phyloP scores from a whole-genome alignment of 2,329 filamentous ascomycete species.

The Microdochium trichocladiopsis region DNA sequence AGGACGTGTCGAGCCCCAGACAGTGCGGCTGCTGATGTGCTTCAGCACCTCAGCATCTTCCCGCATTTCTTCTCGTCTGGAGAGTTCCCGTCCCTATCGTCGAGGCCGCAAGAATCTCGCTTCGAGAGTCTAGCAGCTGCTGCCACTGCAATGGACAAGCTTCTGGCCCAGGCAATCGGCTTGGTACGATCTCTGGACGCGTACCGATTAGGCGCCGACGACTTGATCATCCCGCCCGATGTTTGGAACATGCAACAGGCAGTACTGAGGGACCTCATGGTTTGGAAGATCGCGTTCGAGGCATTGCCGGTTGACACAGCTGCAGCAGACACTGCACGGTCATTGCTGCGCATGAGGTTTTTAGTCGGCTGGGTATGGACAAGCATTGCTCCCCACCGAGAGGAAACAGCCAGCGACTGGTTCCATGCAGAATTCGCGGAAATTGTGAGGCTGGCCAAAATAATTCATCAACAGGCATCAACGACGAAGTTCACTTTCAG shows the following conservation, averaged over 20 bases:
- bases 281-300: not conserved
- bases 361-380: slow-evolving; percentile 10
- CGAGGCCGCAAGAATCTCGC: not conserved
- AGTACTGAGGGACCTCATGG: not conserved
- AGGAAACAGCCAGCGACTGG: slow-evolving; percentile 5
- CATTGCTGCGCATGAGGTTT: slow-evolving; percentile 9
- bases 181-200: not conserved
- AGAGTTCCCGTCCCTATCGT: not conserved
- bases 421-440: slow-evolving; percentile 5
- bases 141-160: not conserved
- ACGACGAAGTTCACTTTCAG: slow-evolving; percentile 7
- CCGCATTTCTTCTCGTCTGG: slow-evolving; percentile 6
- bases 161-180: not conserved
- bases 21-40: not conserved
- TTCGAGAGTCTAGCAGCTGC: not conserved
- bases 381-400: slow-evolving; percentile 2
- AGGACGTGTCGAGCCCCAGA: not conserved
- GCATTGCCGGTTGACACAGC: not conserved
- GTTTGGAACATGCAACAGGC: not conserved
- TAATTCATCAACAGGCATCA: not conserved
- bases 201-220: not conserved
- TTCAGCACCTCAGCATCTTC: slow-evolving; percentile 9
- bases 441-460: slow-evolving; percentile 7
- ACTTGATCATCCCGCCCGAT: not conserved
- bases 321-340: not conserved